A percentile compares a stretch with the other conserved stretches of the same genome.
Conservation (phyloP, 2,329 filamentous ascomycete genomes). For the Triangularia setosa region DNA sequence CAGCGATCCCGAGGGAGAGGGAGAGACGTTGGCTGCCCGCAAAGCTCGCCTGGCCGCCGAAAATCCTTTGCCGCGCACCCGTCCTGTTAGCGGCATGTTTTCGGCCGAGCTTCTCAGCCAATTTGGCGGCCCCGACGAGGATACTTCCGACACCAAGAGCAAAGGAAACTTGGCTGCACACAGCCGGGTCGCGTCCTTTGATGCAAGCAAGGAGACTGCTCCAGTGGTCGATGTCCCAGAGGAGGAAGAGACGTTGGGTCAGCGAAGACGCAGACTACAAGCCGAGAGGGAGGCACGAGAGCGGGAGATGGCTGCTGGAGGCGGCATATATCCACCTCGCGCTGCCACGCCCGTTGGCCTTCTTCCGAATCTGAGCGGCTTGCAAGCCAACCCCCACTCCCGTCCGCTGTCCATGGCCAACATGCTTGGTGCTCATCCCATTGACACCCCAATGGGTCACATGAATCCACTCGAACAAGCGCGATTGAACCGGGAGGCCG, state of each 20-base stretch:
- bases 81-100: constrained; percentile 63
- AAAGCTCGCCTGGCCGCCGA: constrained; percentile 60
- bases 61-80: constrained; percentile 46
- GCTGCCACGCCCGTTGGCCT: constrained; percentile 22
- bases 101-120: constrained; percentile 65
- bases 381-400: constrained; percentile 31
- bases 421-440: constrained; percentile 46
- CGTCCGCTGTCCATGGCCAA: constrained; percentile 56
- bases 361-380: constrained; percentile 19
- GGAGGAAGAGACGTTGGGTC: constrained; percentile 75
- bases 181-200: constrained; percentile 8
- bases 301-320: constrained; percentile 45
- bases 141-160: constrained; percentile 32
- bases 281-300: constrained; percentile 63
- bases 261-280: constrained; percentile 70
- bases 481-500: constrained; percentile 39
- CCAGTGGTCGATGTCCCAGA: constrained; percentile 41
- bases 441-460: constrained; percentile 29
- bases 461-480: constrained; percentile 40
- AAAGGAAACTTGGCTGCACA: constrained; percentile 18
- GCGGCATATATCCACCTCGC: constrained; percentile 29
- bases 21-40: constrained; percentile 64
- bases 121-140: constrained; percentile 50
- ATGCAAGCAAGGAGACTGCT: constrained; percentile 24
- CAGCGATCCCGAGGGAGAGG: constrained; percentile 52